Evolutionary conservation across 805 yeast genomes (phyloP).

Genomic region (Phaffomyces antillensis): DNA sequence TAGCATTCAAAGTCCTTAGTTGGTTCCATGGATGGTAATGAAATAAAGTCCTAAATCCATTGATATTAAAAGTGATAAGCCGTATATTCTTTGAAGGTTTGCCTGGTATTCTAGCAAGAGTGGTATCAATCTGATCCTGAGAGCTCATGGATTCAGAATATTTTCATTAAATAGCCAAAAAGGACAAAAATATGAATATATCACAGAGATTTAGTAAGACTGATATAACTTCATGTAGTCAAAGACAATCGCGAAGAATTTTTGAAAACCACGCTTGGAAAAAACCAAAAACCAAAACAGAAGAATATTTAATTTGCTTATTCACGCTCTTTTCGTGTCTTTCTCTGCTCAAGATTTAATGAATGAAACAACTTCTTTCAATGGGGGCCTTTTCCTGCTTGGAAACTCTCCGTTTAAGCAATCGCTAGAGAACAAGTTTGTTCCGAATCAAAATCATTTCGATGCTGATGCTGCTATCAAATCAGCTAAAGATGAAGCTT

Average conservation of each 20-base stretch:
- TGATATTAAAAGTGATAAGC: conserved; percentile 66
- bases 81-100: conserved; percentile 1
- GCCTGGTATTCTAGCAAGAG: neutral
- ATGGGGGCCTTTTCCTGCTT: conserved; percentile 7
- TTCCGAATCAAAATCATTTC: neutral
- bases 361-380: conserved; percentile 3
- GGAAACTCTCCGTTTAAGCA: conserved; percentile 16
- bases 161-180: neutral
- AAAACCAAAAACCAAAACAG: neutral
- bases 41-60: conserved; percentile 73
- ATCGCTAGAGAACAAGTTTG: conserved; percentile 10
- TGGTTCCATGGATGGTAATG: conserved; percentile 82
- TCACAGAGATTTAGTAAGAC: too few relatives aligned
- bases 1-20: conserved; percentile 25
- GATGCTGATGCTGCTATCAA: conserved; percentile 5
- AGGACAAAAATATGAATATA: too few relatives aligned
- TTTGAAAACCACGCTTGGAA: neutral
- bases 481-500: neutral
- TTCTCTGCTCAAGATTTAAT: neutral
- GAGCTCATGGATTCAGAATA: neutral
- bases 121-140: neutral
- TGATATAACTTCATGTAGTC: too few relatives aligned
- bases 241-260: neutral
- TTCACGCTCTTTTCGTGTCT: too few relatives aligned
- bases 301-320: neutral